Base-by-base conservation (phyloP, 345 rosid species). In the Aquilaria sinensis region DNA sequence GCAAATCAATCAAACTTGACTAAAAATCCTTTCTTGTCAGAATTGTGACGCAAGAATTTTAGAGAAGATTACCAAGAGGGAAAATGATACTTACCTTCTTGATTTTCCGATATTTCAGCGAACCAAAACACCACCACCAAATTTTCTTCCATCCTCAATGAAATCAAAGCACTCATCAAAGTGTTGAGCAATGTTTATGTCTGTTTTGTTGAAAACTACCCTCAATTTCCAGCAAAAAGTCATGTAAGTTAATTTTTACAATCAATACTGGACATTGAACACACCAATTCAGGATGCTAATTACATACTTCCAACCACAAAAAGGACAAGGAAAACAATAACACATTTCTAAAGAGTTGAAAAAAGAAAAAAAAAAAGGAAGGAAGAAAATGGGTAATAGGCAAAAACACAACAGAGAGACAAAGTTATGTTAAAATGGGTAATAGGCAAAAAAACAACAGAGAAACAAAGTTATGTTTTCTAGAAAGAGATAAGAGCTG, bases 21-120 rank as follows among this genome's bases (percentile, higher is more conserved):
- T 23, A 23, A 23, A 0, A 23, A 23, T 23, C 23, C 23, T 23
- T 23, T 23, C 23, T 23, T 23, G 23, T 23, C 1, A 23, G 23
- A 23, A 23, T 23, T 23, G 23, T 23, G 23, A 23, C 23, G 23
- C 23, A 37, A 7, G 43, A 37, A 37, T 37, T 37, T 3, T 37
- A 3, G 43, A 37, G 43, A 37, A 37, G 43, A 37, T 37, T 37
- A 1, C 7, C 43, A 37, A 37, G 43, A 37, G 43, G 8, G 7
- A 7, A 3, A 37, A 37, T 5, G 43, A 37, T 1, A 37, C 43
- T 16, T 4, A 76, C 81, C 78, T 77, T 46, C 81, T 55, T 30
- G 84, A 80, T 59, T 67, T 74, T 43, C 84, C 84, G 63, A 61
- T 23, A 9, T 74, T 70, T 75, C 84, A 80, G 53, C 76, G 81